Conservation (phyloP, 495 filamentous ascomycete species). For the Penicillium cosmopolitanum region DNA sequence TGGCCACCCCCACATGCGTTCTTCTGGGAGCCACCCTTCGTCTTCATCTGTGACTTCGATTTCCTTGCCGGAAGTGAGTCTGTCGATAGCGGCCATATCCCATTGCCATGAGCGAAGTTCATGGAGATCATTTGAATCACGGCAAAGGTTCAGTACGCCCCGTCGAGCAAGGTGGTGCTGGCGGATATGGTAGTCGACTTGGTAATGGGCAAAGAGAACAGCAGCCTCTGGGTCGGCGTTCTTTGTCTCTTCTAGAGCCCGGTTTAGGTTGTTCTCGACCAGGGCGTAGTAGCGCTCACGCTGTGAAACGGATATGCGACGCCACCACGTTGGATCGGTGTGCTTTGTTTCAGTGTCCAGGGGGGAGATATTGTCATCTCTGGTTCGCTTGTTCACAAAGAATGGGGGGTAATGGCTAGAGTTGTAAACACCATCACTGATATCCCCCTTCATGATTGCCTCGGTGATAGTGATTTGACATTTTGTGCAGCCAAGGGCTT, state of each 20-base stretch:
- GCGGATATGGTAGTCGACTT: conserved; percentile 40
- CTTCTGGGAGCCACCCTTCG: neutral
- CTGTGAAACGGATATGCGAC: conserved; percentile 22
- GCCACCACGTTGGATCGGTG: conserved; percentile 21
- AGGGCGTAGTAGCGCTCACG: conserved; percentile 26
- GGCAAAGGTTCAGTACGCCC: conserved; percentile 32
- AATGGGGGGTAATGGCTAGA: conserved; percentile 31
- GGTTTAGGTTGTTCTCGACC: conserved; percentile 17
- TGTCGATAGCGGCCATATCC: conserved; percentile 19
- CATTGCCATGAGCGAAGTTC: conserved; percentile 34
- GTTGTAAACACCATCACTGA: conserved; percentile 24
- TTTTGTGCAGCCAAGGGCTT: conserved; percentile 36
- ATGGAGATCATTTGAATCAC: conserved; percentile 31
- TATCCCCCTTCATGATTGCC: conserved; percentile 29
- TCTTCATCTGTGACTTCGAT: neutral
- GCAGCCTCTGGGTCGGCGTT: conserved; percentile 13
- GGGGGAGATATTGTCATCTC: conserved; percentile 23
- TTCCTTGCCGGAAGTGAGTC: neutral
- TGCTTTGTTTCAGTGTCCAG: conserved; percentile 7
- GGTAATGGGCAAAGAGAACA: conserved; percentile 35
- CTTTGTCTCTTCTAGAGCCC: conserved; percentile 4
- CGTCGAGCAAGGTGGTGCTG: conserved; percentile 35
- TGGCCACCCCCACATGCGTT: conserved; percentile 21
- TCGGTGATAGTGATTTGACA: conserved; percentile 28
- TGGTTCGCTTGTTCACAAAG: conserved; percentile 18